phyloP scores from a whole-genome alignment of 768 basidiomycete species.

The Boletus fagicola region DNA sequence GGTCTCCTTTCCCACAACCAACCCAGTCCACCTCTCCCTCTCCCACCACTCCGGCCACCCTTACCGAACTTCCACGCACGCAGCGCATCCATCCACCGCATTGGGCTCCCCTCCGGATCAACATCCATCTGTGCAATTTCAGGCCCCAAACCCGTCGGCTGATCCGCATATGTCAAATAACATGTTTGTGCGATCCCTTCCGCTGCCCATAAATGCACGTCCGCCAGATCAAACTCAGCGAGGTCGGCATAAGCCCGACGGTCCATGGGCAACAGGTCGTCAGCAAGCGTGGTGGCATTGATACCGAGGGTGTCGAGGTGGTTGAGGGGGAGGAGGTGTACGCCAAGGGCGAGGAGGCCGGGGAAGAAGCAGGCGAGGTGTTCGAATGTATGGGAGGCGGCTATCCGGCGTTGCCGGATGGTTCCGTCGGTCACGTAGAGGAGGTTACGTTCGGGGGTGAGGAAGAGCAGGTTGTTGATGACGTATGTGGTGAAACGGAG shows the following conservation, averaged over 20 bases:
- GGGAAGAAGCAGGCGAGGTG: slow-evolving; percentile 79
- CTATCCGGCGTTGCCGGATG: slow-evolving; percentile 20
- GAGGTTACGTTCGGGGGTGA: slow-evolving; percentile 19
- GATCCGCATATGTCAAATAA: slow-evolving; percentile 68
- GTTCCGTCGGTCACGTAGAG: slow-evolving; percentile 61
- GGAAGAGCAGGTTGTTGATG: slow-evolving; percentile 47
- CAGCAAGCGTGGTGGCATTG: slow-evolving; percentile 37
- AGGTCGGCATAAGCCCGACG: slow-evolving; percentile 38
- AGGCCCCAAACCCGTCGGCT: slow-evolving; percentile 64
- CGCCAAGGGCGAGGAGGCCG: slow-evolving; percentile 72
- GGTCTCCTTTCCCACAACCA: background rate
- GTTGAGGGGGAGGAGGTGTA: slow-evolving; percentile 57
- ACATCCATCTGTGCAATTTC: slow-evolving; percentile 39
- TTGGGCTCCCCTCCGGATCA: slow-evolving; percentile 5
- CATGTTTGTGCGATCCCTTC: slow-evolving; percentile 75
- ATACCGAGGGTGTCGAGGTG: slow-evolving; percentile 48
- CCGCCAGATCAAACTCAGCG: slow-evolving; percentile 45
- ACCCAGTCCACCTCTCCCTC: too few species aligned
- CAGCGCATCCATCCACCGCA: slow-evolving; percentile 34
- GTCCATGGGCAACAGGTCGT: slow-evolving; percentile 19
- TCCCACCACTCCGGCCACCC: too few species aligned
- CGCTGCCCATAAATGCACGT: slow-evolving; percentile 73
- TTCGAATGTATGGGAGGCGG: slow-evolving; percentile 53
- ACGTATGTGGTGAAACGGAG: slow-evolving; percentile 59
- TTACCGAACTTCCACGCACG: slow-evolving; percentile 41